Evolutionary conservation across 768 basidiomycete genomes (phyloP).

Genomic region (Tulasnella sp.): DNA sequence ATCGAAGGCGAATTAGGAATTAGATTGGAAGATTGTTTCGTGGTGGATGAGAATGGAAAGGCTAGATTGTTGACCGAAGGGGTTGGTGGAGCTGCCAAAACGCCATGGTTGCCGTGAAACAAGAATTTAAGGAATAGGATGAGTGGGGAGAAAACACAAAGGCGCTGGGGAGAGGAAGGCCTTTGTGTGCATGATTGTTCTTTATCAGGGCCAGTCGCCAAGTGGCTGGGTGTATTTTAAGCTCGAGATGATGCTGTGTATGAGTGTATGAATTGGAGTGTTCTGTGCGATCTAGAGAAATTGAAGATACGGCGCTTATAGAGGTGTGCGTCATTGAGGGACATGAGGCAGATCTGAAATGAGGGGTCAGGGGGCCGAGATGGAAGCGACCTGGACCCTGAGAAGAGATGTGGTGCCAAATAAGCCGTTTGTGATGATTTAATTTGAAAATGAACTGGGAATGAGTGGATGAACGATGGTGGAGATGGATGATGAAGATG

Average conservation of each 20-base stretch:
- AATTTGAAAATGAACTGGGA: too few species aligned
- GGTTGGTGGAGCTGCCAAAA: slow-evolving; percentile 44
- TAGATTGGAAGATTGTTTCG: slow-evolving; percentile 75
- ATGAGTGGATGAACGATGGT: too few species aligned
- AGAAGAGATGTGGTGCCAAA: too few species aligned
- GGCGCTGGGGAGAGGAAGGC: background rate
- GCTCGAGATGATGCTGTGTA: too few species aligned
- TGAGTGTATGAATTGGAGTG: too few species aligned
- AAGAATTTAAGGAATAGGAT: background rate
- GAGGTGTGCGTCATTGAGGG: too few species aligned
- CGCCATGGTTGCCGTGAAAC: slow-evolving; percentile 19
- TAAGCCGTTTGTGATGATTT: too few species aligned
- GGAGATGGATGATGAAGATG: background rate
- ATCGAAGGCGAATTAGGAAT: slow-evolving; percentile 63
- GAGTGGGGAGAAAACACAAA: background rate
- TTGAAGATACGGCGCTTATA: too few species aligned
- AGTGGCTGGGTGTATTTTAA: background rate
- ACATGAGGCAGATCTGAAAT: too few species aligned
- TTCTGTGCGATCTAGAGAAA: too few species aligned
- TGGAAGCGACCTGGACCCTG: too few species aligned
- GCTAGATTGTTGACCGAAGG: slow-evolving; percentile 49
- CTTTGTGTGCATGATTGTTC: background rate
- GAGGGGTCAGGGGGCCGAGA: too few species aligned
- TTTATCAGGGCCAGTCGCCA: background rate
- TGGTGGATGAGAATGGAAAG: slow-evolving; percentile 39